Evolutionary conservation across 257 asterid genomes (phyloP), one percentile per base, ranked within the genome.

Genomic region (Euphrasia confusa): DNA sequence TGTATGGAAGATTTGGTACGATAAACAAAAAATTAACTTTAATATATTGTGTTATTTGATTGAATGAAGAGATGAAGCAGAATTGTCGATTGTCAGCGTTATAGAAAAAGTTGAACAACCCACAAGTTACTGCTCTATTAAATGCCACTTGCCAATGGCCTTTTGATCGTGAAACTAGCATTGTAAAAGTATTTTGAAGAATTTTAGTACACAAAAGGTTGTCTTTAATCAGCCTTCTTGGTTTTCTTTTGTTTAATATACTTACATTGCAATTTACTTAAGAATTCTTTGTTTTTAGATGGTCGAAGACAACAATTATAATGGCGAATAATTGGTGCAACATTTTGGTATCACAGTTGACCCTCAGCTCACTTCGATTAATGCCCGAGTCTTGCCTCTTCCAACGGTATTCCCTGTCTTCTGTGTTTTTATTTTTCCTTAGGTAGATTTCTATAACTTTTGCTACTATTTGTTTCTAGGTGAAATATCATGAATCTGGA

Each of bases 101-200:
- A n/a, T n/a, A n/a, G n/a, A n/a, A n/a, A n/a, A n/a, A n/a, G n/a
- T n/a, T n/a, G n/a, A n/a, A n/a, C n/a, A n/a, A n/a, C n/a, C n/a
- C n/a, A n/a, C 98, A 91, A 64, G 97, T 91, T 5, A 66, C 83
- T 24, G 80, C 74, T 3, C 53, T 91, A 61, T 54, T 88, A n/a
- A 80, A 2, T 64, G 98, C 96, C 2, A 83, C 87, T 0, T 88
- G 96, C 74, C 85, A 86, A 62, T 85, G 98, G 5, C 97, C 98
- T 4, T 0, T 0, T 0, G 68, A 47, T 0, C 67, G 97, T 53
- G 86, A 88, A 69, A 1, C 0, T 0, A 72, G 58, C 61, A 86
- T 91, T 5, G n/a, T 0, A 1, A 0, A 76, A 54, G 98, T 64
- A 79, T 17, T 1, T 0, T 27, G 33, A 18, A 59, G 40, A 21